phyloP scores from a whole-genome alignment of 495 filamentous ascomycete species.

The Sabuloglossum arenarium region DNA sequence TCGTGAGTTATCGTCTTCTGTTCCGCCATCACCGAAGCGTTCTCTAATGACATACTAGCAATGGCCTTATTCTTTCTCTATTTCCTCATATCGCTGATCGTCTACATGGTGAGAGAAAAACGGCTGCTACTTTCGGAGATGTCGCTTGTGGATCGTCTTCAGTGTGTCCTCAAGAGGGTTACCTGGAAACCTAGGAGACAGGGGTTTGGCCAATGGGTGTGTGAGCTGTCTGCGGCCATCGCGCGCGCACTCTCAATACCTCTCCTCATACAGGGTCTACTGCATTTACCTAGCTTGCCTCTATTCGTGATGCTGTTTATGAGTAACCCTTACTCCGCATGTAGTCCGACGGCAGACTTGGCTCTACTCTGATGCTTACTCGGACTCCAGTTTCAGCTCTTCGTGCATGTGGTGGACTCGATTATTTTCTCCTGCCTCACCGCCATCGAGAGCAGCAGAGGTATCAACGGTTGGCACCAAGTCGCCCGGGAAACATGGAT shows the following conservation, averaged over 20 bases:
- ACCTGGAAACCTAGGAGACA: not conserved
- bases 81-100: not conserved
- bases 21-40: not conserved
- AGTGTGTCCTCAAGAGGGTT: not conserved
- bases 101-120: not conserved
- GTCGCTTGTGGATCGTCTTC: not conserved
- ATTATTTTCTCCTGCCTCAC: not conserved
- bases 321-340: not conserved
- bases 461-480: not conserved
- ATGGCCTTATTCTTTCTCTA: not conserved
- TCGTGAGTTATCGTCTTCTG: not conserved
- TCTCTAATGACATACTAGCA: not conserved
- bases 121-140: not conserved
- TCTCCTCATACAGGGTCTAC: not conserved
- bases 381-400: not conserved
- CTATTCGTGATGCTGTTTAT: not conserved
- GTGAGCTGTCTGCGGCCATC: not conserved
- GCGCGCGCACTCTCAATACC: not conserved
- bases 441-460: not conserved
- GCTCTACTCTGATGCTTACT: not conserved
- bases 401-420: not conserved
- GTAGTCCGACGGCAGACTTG: not conserved
- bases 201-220: not conserved
- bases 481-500: not conserved
- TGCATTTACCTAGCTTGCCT: not conserved